Evolutionary conservation across 2,329 filamentous ascomycete species (phyloP).

Genomic region (Sporothrix inflata): DNA sequence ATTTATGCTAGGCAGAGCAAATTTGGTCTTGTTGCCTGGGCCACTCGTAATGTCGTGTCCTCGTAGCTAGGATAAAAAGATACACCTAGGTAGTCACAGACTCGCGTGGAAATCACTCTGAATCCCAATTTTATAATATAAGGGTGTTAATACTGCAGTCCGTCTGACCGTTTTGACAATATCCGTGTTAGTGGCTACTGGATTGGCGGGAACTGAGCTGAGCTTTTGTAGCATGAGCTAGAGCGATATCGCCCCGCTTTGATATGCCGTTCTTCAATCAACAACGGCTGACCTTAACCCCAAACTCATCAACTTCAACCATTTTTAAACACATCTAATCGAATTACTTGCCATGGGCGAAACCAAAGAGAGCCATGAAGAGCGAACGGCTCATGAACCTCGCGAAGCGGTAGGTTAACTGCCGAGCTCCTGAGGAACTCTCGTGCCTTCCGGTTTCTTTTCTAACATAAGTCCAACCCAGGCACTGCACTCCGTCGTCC

Average conservation of each 20-base stretch:
- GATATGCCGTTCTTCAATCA: background rate
- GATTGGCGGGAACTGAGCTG: background rate
- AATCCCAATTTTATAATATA: too few species aligned
- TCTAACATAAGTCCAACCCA: conserved; percentile 35
- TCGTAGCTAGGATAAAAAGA: too few species aligned
- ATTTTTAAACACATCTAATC: background rate
- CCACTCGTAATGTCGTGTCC: too few species aligned
- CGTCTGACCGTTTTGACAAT: background rate
- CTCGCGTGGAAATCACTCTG: too few species aligned
- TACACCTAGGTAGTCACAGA: too few species aligned
- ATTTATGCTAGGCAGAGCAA: too few species aligned
- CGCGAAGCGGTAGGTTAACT: conserved; percentile 59
- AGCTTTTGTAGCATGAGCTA: background rate
- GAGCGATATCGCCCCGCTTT: conserved; percentile 12
- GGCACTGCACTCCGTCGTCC: conserved; percentile 62
- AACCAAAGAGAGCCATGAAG: conserved; percentile 58
- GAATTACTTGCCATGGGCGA: background rate
- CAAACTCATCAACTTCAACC: background rate
- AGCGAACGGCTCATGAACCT: conserved; percentile 74
- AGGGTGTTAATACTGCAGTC: too few species aligned
- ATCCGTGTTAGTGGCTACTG: background rate
- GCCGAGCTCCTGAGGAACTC: too few species aligned
- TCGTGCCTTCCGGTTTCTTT: conserved; percentile 4
- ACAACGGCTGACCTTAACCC: background rate
- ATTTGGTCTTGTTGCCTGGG: too few species aligned